Evolutionary conservation across 2,329 filamentous ascomycete species (phyloP).

Genomic region (Capronia americana): DNA sequence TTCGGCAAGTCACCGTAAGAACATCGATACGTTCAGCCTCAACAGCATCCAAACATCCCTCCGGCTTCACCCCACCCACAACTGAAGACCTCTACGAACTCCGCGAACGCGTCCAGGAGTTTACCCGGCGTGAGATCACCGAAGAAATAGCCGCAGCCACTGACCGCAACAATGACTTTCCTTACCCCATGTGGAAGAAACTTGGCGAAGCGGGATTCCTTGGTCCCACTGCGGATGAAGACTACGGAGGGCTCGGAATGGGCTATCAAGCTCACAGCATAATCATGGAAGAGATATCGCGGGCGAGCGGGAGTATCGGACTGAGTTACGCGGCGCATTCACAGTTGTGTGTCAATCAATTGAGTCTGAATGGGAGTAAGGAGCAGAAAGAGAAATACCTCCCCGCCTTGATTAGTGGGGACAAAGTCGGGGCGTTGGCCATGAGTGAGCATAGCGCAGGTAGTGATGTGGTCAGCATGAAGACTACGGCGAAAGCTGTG

Average conservation of each 20-base stretch:
- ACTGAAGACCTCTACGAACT: constrained; percentile 78
- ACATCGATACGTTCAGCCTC: constrained; percentile 34
- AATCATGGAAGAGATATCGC: constrained; percentile 92
- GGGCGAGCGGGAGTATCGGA: constrained; percentile 79
- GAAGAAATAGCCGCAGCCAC: constrained; percentile 80
- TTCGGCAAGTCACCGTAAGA: not conserved
- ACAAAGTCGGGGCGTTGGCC: constrained; percentile 82
- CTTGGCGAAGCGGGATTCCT: constrained; percentile 89
- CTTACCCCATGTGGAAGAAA: constrained; percentile 89
- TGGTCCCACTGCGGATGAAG: constrained; percentile 91
- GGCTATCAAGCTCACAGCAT: constrained; percentile 97
- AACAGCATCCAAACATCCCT: constrained; percentile 71
- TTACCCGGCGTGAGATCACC: constrained; percentile 85
- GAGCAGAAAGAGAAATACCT: constrained; percentile 83
- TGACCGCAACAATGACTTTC: constrained; percentile 88
- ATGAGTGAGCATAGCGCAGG: constrained; percentile 95
- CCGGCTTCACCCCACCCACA: constrained; percentile 69
- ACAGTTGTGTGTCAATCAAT: constrained; percentile 94
- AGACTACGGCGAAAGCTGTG: constrained; percentile 77
- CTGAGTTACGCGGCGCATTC: constrained; percentile 95
- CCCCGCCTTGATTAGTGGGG: constrained; percentile 79
- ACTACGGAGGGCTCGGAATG: constrained; percentile 86
- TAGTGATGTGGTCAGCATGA: constrained; percentile 95
- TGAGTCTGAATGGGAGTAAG: constrained; percentile 82
- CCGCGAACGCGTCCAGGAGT: constrained; percentile 84